Evolutionary conservation across 106 monocot genomes (phyloP).

Genomic region (Vanilla planifolia): DNA sequence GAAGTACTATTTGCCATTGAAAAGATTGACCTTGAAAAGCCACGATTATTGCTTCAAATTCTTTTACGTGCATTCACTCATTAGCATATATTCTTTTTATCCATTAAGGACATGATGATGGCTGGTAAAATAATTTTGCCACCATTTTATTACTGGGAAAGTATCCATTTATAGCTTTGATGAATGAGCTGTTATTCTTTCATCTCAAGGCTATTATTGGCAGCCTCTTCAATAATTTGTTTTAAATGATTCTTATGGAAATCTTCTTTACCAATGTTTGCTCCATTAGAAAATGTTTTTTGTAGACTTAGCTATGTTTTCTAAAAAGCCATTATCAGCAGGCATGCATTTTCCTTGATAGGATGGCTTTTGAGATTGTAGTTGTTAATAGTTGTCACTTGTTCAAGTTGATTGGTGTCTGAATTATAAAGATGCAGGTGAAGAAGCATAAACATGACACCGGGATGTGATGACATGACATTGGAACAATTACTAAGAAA

Average conservation of each 20-base stretch:
- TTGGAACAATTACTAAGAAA: too few relatives aligned
- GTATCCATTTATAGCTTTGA: too few relatives aligned
- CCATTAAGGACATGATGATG: background rate
- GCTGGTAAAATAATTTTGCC: too few relatives aligned
- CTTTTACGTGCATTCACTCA: background rate
- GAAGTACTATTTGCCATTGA: conserved; percentile 2
- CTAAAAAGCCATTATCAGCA: background rate
- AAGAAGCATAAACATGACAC: too few relatives aligned
- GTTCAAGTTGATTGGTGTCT: background rate
- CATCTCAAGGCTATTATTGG: too few relatives aligned
- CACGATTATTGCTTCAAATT: background rate
- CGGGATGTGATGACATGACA: too few relatives aligned
- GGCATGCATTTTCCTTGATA: background rate
- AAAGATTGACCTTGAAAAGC: background rate
- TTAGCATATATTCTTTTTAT: background rate
- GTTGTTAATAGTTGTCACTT: background rate
- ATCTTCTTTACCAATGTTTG: background rate
- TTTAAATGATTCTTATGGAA: background rate
- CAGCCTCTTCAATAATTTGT: background rate
- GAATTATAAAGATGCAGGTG: too few relatives aligned
- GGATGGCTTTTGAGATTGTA: background rate
- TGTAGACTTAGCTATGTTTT: background rate
- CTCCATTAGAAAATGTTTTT: background rate
- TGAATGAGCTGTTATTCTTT: too few relatives aligned
- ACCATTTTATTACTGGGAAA: too few relatives aligned